These are phyloP conservation scores for Fusarium armeniacum DNA, from an alignment of 2,329 filamentous ascomycete species.

Conservation along the genomic window DNA sequence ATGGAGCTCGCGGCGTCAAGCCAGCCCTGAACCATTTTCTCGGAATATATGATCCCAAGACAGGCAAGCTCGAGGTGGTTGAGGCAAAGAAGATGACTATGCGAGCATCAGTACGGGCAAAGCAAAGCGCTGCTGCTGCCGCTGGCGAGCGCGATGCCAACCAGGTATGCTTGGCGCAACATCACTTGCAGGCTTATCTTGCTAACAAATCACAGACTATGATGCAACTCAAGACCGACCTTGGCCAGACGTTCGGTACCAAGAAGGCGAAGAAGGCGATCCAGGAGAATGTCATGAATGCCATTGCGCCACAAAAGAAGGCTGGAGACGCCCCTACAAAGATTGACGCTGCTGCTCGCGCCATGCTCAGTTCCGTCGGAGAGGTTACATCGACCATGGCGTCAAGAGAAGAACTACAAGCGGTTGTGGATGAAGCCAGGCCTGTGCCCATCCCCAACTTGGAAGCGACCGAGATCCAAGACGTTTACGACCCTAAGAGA, in stretches of 20 bases:
- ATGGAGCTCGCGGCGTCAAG: constrained; percentile 50
- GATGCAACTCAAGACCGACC: constrained; percentile 73
- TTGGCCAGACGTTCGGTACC: constrained; percentile 85
- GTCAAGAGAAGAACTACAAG: constrained; percentile 74
- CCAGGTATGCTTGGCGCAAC: constrained; percentile 45
- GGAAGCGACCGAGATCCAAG: constrained; percentile 74
- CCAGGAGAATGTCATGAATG: constrained; percentile 76
- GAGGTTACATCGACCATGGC: constrained; percentile 75
- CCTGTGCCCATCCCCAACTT: constrained; percentile 80
- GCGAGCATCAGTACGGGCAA: constrained; percentile 68
- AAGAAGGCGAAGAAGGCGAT: constrained; percentile 88
- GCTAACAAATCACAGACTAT: constrained; percentile 62
- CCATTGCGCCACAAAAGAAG: constrained; percentile 67
- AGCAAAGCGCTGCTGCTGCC: constrained; percentile 65
- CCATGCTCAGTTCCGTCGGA: constrained; percentile 74
- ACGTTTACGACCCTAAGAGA: constrained; percentile 77
- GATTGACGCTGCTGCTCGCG: constrained; percentile 68
- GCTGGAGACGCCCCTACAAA: constrained; percentile 59
- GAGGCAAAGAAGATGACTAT: constrained; percentile 75
- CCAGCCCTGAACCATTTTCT: constrained; percentile 72
- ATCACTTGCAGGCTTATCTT: neutral
- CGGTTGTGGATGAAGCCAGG: constrained; percentile 75
- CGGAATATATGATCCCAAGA: constrained; percentile 73
- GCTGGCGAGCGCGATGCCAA: constrained; percentile 53
- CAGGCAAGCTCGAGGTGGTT: constrained; percentile 71